Evolutionary conservation across 306 rosid genomes (phyloP).

Genomic region (Lathyrus aphaca): DNA sequence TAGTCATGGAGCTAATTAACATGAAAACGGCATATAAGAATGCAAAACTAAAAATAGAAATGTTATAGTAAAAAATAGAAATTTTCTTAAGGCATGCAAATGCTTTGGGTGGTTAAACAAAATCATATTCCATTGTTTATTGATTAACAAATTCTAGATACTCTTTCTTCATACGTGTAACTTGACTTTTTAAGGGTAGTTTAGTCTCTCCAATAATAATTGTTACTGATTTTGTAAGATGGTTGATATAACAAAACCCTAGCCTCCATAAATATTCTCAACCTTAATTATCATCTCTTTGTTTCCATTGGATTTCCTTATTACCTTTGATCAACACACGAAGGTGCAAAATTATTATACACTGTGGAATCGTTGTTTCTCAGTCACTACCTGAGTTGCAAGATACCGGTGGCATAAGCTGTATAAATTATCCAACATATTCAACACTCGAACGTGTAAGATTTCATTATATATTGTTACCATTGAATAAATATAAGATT

Average conservation of each 20-base stretch:
- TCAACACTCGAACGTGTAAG: constrained; percentile 60
- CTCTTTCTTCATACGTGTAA: background rate
- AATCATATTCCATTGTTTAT: background rate
- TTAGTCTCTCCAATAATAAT: background rate
- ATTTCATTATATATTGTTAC: background rate
- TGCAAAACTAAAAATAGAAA: too few relatives aligned
- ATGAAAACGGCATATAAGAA: too few relatives aligned
- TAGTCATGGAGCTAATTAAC: too few relatives aligned
- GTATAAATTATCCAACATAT: constrained; percentile 56
- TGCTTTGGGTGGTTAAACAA: background rate
- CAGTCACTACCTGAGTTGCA: constrained; percentile 64
- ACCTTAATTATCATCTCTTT: background rate
- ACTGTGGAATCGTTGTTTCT: constrained; percentile 82
- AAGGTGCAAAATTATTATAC: constrained; percentile 12
- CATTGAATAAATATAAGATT: background rate
- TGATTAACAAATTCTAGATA: background rate
- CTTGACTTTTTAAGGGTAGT: constrained; percentile 1
- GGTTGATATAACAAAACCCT: background rate
- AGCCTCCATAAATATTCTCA: constrained; percentile 1
- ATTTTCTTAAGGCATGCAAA: background rate
- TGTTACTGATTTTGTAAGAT: constrained; percentile 15
- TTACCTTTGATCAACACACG: background rate
- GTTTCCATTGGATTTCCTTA: background rate
- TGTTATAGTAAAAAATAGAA: background rate
- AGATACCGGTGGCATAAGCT: constrained; percentile 63